These are phyloP conservation scores for Eurotiales sp. DNA, from an alignment of 2,329 filamentous ascomycete species.

Conservation along the genomic window DNA sequence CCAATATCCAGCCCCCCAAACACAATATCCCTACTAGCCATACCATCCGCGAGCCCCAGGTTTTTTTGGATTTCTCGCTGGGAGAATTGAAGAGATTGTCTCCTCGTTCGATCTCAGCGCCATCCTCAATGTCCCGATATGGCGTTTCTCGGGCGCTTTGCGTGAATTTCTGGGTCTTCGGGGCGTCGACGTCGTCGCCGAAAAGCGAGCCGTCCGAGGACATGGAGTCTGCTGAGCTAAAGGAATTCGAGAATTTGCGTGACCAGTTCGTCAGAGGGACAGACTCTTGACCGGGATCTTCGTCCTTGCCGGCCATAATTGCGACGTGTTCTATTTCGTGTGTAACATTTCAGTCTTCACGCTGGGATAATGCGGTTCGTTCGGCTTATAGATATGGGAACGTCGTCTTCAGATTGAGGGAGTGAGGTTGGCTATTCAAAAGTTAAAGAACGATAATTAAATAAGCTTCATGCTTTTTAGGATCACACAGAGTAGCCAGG, in stretches of 20 bases:
- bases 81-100: constrained; percentile 24
- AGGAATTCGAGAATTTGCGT: constrained; percentile 24
- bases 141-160: constrained; percentile 17
- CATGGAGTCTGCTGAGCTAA: constrained; percentile 31
- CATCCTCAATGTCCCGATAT: constrained; percentile 36
- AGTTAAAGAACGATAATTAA: not conserved
- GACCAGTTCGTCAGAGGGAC: constrained; percentile 26
- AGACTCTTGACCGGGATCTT: constrained; percentile 18
- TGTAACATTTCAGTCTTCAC: constrained; percentile 1
- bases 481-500: no score
- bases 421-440: not conserved
- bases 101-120: constrained; percentile 24
- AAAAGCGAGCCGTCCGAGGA: constrained; percentile 31
- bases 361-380: not conserved
- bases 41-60: constrained; percentile 33
- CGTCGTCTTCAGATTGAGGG: not conserved
- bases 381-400: not conserved
- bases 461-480: not conserved
- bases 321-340: constrained; percentile 1
- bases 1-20: constrained; percentile 43
- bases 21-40: constrained; percentile 41
- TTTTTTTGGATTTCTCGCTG: constrained; percentile 25
- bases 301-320: constrained; percentile 9
- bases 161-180: constrained; percentile 7
- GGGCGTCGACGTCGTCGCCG: constrained; percentile 24